Evolutionary conservation across 2,329 filamentous ascomycete genomes (phyloP).

Genomic region (Colletotrichum tofieldiae): DNA sequence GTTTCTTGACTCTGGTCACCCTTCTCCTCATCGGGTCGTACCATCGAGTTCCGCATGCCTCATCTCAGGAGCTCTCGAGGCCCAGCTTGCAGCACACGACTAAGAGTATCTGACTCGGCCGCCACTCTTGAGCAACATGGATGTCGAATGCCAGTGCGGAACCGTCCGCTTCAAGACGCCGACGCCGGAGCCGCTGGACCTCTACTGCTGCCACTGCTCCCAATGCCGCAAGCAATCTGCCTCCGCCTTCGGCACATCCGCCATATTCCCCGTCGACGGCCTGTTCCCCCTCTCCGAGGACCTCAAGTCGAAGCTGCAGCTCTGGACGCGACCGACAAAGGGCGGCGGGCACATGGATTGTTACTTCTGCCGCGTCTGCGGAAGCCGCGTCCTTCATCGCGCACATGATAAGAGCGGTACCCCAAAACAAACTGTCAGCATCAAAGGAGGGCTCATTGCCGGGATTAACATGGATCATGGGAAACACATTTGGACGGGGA

Average conservation of each 20-base stretch:
- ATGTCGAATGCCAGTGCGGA: conserved; percentile 59
- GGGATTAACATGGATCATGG: conserved; percentile 58
- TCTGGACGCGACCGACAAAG: conserved; percentile 58
- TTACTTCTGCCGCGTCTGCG: conserved; percentile 60
- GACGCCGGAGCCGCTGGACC: conserved; percentile 51
- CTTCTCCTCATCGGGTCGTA: no score
- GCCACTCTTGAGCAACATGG: conserved; percentile 21
- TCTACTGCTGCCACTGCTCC: conserved; percentile 64
- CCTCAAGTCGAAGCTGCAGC: conserved; percentile 51
- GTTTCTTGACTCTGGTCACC: not conserved
- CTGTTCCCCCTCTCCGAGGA: conserved; percentile 58
- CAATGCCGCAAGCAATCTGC: conserved; percentile 62
- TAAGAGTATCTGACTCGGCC: no score
- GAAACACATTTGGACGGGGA: conserved; percentile 62
- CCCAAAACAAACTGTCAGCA: conserved; percentile 54
- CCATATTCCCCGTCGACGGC: conserved; percentile 58
- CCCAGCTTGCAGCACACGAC: not conserved
- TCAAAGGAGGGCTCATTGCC: conserved; percentile 64
- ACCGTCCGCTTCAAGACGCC: conserved; percentile 55
- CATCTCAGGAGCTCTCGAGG: not conserved
- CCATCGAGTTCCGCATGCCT: not conserved
- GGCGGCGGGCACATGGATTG: conserved; percentile 60
- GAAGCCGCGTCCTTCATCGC: conserved; percentile 64
- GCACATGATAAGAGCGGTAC: conserved; percentile 56
- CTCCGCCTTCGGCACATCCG: conserved; percentile 63